These are phyloP conservation scores for Cutaneotrichosporon sp. DNA, from an alignment of 1,284 basidiomycete genomes.

Conservation along the genomic window DNA sequence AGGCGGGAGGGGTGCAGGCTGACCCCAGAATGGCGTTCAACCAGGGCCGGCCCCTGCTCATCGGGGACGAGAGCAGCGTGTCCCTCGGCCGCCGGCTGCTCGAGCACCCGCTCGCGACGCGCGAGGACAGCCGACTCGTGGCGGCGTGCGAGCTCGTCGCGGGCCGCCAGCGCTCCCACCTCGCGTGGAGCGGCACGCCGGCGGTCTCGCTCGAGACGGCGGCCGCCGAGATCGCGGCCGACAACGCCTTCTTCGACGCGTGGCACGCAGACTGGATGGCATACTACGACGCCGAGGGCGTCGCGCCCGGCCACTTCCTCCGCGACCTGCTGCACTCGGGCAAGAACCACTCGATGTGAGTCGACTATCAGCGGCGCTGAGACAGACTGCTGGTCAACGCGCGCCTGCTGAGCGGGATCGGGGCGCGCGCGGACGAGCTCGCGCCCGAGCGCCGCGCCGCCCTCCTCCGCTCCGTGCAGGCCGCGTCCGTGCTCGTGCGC, in stretches of 20 bases:
- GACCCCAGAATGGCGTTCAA: constrained; percentile 37
- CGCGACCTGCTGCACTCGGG: constrained; percentile 10
- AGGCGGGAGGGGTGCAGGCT: not conserved
- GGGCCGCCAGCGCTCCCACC: constrained; percentile 24
- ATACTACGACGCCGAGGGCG: constrained; percentile 23
- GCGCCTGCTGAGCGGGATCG: constrained; percentile 31
- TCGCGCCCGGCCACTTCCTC: constrained; percentile 8
- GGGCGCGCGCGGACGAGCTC: constrained; percentile 27
- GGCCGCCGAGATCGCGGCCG: constrained; percentile 27
- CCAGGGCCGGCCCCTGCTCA: constrained; percentile 79
- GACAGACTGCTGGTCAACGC: constrained; percentile 31
- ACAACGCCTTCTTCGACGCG: constrained; percentile 37
- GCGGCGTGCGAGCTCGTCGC: constrained; percentile 62
- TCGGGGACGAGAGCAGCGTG: constrained; percentile 81
- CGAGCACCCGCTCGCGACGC: constrained; percentile 80
- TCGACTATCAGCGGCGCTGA: not conserved
- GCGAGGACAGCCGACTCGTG: constrained; percentile 86
- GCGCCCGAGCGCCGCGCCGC: constrained; percentile 12
- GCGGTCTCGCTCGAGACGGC: not conserved
- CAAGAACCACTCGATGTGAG: constrained; percentile 19
- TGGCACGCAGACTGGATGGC: constrained; percentile 51
- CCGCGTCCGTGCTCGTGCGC: constrained; percentile 7
- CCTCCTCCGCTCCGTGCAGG: not conserved
- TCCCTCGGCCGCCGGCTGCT: constrained; percentile 69
- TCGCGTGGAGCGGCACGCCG: constrained; percentile 4